These are phyloP conservation scores for Citrullus colocynthis DNA, from an alignment of 306 rosid species.

Conservation along the genomic window DNA sequence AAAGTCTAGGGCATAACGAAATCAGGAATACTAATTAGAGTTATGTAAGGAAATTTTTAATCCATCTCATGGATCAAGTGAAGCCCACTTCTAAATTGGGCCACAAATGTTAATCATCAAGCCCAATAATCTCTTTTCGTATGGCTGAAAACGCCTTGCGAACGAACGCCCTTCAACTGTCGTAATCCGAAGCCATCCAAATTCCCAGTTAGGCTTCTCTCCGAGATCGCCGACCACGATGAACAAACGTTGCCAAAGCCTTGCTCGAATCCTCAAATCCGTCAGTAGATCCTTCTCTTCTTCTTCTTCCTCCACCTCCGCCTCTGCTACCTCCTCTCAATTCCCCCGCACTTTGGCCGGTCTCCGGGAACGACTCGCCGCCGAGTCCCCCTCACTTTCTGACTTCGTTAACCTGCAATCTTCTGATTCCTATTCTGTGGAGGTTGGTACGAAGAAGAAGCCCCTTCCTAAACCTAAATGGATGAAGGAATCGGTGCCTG, in stretches of 20 bases:
- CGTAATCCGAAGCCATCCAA: not conserved
- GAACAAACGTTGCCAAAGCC: conserved; percentile 34
- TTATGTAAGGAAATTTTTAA: no score
- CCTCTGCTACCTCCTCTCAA: conserved; percentile 19
- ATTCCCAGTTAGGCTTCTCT: not conserved
- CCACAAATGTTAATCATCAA: not conserved
- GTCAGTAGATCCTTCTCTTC: conserved; percentile 36
- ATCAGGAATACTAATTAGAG: no score
- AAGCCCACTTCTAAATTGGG: conserved; percentile 1
- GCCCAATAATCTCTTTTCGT: not conserved
- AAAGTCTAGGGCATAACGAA: no score
- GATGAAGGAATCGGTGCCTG: conserved; percentile 96
- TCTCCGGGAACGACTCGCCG: conserved; percentile 67
- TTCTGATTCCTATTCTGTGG: conserved; percentile 53
- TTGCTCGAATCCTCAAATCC: conserved; percentile 30
- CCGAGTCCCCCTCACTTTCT: conserved; percentile 50
- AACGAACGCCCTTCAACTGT: not conserved
- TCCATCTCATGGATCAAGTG: not conserved
- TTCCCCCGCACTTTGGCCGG: conserved; percentile 56
- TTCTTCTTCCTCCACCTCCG: conserved; percentile 23
- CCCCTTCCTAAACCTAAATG: conserved; percentile 94
- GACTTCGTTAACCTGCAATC: conserved; percentile 37
- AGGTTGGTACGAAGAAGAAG: conserved; percentile 97
- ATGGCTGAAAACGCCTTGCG: not conserved
- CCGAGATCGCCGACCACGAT: conserved; percentile 9